phyloP scores from a whole-genome alignment of 495 filamentous ascomycete genomes.

The Xylaria telfairii region DNA sequence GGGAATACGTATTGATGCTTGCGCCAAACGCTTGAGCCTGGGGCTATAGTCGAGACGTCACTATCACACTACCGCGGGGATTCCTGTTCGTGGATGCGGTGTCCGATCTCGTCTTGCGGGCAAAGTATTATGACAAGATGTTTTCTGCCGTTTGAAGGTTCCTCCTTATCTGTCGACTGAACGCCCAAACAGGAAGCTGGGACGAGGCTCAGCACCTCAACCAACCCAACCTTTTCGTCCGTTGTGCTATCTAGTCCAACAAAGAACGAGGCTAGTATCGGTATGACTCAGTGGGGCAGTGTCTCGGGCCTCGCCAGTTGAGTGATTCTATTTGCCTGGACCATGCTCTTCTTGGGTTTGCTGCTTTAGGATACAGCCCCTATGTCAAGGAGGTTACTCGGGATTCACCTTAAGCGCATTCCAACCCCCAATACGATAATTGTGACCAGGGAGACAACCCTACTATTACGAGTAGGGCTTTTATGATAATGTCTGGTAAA shows the following conservation, averaged over 20 bases:
- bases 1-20: constrained; percentile 87
- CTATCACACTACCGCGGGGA: constrained; percentile 6
- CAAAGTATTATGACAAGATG: not conserved
- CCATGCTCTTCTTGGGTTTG: constrained; percentile 9
- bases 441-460: constrained; percentile 25
- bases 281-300: constrained; percentile 35
- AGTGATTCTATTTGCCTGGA: constrained; percentile 23
- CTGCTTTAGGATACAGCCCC: constrained; percentile 2
- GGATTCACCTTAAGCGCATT: constrained; percentile 1
- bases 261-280: constrained; percentile 37
- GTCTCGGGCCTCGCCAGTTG: constrained; percentile 28
- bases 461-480: constrained; percentile 26
- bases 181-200: not conserved
- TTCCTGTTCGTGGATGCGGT: not conserved
- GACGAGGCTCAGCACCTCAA: constrained; percentile 15
- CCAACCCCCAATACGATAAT: constrained; percentile 20
- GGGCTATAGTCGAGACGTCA: not conserved
- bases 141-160: not conserved
- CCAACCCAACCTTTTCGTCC: not conserved
- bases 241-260: constrained; percentile 3
- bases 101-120: not conserved
- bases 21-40: constrained; percentile 49
- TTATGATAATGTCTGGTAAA: constrained; percentile 11
- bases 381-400: constrained; percentile 23
- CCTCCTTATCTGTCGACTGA: not conserved